Evolutionary conservation across 2,329 filamentous ascomycete genomes (phyloP).

Genomic region (Penicillium nordicum): DNA sequence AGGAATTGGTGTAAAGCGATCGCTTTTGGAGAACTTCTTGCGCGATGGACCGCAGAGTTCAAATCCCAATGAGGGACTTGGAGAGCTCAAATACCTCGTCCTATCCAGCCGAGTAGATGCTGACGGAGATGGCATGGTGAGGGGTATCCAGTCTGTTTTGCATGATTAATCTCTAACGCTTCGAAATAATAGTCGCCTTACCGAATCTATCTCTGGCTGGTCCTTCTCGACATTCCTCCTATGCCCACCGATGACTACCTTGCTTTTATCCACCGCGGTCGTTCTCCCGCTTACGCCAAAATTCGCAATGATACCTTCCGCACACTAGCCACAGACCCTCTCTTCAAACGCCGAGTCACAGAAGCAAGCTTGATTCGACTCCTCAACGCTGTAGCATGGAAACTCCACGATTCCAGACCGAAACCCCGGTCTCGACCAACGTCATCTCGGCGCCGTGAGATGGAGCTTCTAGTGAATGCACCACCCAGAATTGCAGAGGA

Average conservation of each 20-base stretch:
- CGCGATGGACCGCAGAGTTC: slow-evolving; percentile 74
- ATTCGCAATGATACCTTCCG: slow-evolving; percentile 98
- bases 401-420: slow-evolving; percentile 71
- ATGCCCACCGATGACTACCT: slow-evolving; percentile 86
- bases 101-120: slow-evolving; percentile 50
- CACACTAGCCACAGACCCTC: slow-evolving; percentile 91
- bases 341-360: slow-evolving; percentile 91
- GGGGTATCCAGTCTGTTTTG: slow-evolving; percentile 6
- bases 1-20: slow-evolving; percentile 46
- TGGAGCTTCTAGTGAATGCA: slow-evolving; percentile 40
- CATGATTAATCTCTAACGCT: slow-evolving; percentile 9
- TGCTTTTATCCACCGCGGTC: slow-evolving; percentile 82
- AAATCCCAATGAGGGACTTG: slow-evolving; percentile 49
- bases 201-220: slow-evolving; percentile 94
- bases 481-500: slow-evolving; percentile 40
- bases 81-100: slow-evolving; percentile 49
- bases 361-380: slow-evolving; percentile 93
- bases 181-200: slow-evolving; percentile 66
- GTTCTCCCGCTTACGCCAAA: slow-evolving; percentile 92
- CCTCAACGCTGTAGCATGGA: slow-evolving; percentile 93
- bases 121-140: slow-evolving; percentile 53
- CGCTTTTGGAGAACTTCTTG: slow-evolving; percentile 68
- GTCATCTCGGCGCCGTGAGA: slow-evolving; percentile 48
- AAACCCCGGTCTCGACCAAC: slow-evolving; percentile 40
- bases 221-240: slow-evolving; percentile 82